Evolutionary conservation across 768 basidiomycete genomes (phyloP).

Genomic region (Podaxis mareebaensis): DNA sequence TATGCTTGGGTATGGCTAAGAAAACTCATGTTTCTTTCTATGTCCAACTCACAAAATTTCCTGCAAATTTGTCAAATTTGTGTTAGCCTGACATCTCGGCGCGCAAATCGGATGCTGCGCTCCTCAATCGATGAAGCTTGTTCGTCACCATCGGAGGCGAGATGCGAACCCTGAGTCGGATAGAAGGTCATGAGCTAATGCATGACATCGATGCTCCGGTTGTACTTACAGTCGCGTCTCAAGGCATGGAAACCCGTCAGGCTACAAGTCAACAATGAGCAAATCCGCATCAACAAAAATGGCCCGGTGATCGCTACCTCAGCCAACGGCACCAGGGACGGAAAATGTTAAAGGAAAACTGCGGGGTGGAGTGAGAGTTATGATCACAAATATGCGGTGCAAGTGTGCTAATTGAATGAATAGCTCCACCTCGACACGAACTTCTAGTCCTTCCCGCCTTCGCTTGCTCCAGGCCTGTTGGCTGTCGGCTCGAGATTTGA

Average conservation of each 20-base stretch:
- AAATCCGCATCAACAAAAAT: not conserved
- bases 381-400: not conserved
- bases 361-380: slow-evolving; percentile 5
- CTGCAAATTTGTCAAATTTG: not conserved
- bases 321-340: not conserved
- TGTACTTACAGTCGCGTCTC: not conserved
- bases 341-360: not conserved
- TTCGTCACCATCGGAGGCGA: not conserved
- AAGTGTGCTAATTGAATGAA: not conserved
- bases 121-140: not conserved
- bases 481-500: not conserved
- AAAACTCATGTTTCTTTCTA: not conserved
- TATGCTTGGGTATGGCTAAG: not conserved
- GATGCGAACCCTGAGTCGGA: not conserved
- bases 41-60: not conserved
- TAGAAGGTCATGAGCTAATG: not conserved
- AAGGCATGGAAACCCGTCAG: not conserved
- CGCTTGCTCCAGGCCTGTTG: not conserved
- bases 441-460: not conserved
- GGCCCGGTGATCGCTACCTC: not conserved
- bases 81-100: not conserved
- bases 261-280: not conserved
- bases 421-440: not conserved
- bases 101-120: not conserved
- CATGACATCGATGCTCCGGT: not conserved